These are phyloP conservation scores for Graphium sp. DNA, from an alignment of 2,329 filamentous ascomycete species.

Conservation along the genomic window DNA sequence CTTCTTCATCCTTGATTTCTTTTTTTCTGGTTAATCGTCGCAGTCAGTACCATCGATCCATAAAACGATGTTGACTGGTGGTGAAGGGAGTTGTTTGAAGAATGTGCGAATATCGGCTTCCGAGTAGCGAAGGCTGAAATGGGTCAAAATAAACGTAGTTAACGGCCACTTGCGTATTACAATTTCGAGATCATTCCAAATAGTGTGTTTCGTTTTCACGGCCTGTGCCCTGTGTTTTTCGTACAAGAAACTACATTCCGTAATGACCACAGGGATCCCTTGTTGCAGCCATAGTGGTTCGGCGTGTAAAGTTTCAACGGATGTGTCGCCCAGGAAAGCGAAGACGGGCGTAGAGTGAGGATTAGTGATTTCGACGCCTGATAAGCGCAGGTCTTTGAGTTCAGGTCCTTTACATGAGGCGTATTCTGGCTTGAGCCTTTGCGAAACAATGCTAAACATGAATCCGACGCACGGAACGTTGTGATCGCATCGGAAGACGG, in stretches of 20 bases:
- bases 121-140: constrained; percentile 27
- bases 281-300: constrained; percentile 20
- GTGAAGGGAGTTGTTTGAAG: constrained; percentile 19
- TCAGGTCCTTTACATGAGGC: constrained; percentile 15
- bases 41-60: constrained; percentile 20
- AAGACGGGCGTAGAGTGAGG: constrained; percentile 21
- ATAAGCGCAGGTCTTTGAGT: constrained; percentile 18
- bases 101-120: constrained; percentile 21
- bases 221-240: constrained; percentile 24
- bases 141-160: constrained; percentile 27
- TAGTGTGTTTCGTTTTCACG: constrained; percentile 26
- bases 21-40: too few relatives aligned
- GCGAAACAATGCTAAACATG: constrained; percentile 21
- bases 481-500: constrained; percentile 26
- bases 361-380: constrained; percentile 20
- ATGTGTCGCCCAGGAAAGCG: constrained; percentile 30
- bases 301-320: constrained; percentile 18
- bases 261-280: constrained; percentile 26
- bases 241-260: constrained; percentile 29
- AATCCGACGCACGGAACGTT: constrained; percentile 29
- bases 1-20: too few relatives aligned
- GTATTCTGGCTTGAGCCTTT: constrained; percentile 21
- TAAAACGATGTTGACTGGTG: constrained; percentile 24
- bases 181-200: constrained; percentile 25
- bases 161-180: constrained; percentile 22